Evolutionary conservation across 2,329 filamentous ascomycete species (phyloP), one percentile per base, ranked within the genome.

Genomic region (Setomelanomma holmii): DNA sequence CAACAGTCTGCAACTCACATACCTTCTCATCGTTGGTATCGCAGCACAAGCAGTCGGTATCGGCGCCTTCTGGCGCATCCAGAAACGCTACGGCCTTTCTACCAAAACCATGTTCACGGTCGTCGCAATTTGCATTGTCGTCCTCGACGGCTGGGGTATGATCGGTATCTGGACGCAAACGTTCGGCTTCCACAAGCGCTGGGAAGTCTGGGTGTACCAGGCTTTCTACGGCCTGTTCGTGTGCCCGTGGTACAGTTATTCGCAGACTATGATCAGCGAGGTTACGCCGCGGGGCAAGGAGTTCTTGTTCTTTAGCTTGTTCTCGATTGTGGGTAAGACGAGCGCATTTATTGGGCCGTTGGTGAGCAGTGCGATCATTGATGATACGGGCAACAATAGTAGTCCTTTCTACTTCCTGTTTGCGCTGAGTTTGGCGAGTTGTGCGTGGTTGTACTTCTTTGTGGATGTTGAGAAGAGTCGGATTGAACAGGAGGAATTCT

Each of bases 71-170:
- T 89, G 84, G 83, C 75, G 75, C 45, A 75, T 86, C 10, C 87
- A 89, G 66, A 81, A 83, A 55, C 78, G 78, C n/a, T 86, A 80
- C 66, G 69, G 79, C 1, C 76, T 89, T 4, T 78, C 79, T 38
- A 87, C 86, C 1, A 89, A 89, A 69, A 83, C 82, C 14, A 89
- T 89, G 86, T 88, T 89, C 76, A 86, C 87, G 64, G 75, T 78
- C 7, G 80, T 89, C 49, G 86, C 85, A 57, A 71, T 87, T 2
- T 80, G 77, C 30, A 88, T 89, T 55, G 78, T 88, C 12, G 57
- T 89, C 0, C 79, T 89, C 0, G 82, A 84, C 53, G 79, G 75
- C 45, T 85, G 83, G 82, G 83, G 83, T 30, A 83, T 85, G 80
- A 79, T 85, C 33, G 83, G 82, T 1, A 83, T 84, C 48, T 84